Base-by-base conservation (phyloP, 257 asterid genomes). In the Rehmannia glutinosa region DNA sequence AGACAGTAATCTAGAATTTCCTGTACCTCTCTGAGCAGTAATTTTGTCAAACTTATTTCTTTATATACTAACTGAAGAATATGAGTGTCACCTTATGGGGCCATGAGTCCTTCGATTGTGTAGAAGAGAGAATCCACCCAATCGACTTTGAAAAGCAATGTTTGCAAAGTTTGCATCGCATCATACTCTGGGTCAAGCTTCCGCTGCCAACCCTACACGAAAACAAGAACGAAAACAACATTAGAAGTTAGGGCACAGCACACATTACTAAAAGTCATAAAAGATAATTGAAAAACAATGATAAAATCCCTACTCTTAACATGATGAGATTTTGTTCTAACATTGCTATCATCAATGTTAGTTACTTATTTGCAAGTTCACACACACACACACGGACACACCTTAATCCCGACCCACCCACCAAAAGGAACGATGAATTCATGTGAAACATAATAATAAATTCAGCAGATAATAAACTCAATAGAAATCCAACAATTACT, bases 181-280 rank as follows among this genome's bases (percentile, higher is more conserved):
- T 91, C 86, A 54, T 83, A 91, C 47, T 77, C 87, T 0, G 96
- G 97, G 66, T 91, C 96, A 64, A 91, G 94, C 80, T 91, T 91
- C 67, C 90, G 86, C 80, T 91, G 97, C 95, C 97, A 91, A 20
- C 95, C 96, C 96, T 88, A 64, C 66, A 75, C n/a, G 56, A 28
- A 7, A 65, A 6, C 56, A 28, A n/a, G 38, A 42, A 66, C 13
- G 50, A 16, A n/a, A 46, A 33, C 60, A 27, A 69, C 21, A 68
- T 49, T 15, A 59, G 58, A 8, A 42, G 8, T 28, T 16, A 30
- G 9, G 0, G 69, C 57, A 57, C 24, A 28, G 1, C 50, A 35
- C 8, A 24, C 3, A 57, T 50, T 11, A n/a, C 12, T 49, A n/a
- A n/a, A n/a, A n/a, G n/a, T n/a, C n/a, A n/a, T n/a, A n/a, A n/a